These are phyloP conservation scores for Pycnococcus provasolii DNA, from an alignment of 139 green algal species.

Conservation along the genomic window DNA sequence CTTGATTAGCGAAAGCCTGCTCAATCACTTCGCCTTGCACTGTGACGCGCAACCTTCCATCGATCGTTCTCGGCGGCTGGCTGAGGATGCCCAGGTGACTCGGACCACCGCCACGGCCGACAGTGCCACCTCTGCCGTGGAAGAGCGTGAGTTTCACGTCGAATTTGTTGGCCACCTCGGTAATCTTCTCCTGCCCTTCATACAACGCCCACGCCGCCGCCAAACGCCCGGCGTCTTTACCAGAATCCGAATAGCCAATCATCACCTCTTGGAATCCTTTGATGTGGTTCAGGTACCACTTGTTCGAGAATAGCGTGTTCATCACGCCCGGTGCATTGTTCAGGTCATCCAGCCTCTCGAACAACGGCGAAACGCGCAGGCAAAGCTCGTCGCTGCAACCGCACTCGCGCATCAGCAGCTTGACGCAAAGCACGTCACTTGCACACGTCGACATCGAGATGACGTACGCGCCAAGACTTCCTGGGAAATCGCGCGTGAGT, in stretches of 20 bases:
- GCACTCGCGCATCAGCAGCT: constrained; percentile 85
- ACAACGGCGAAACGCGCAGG: constrained; percentile 85
- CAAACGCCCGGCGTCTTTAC: constrained; percentile 90
- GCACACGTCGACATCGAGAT: constrained; percentile 78
- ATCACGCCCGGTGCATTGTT: constrained; percentile 42
- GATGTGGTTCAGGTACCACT: constrained; percentile 52
- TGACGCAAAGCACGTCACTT: constrained; percentile 83
- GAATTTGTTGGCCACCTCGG: constrained; percentile 29
- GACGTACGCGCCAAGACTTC: constrained; percentile 77
- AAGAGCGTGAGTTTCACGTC: constrained; percentile 77
- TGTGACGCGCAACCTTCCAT: constrained; percentile 79
- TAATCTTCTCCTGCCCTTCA: constrained; percentile 36
- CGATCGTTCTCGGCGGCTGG: constrained; percentile 75
- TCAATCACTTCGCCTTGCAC: constrained; percentile 81
- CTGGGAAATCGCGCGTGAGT: constrained; percentile 11
- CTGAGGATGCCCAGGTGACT: constrained; percentile 85
- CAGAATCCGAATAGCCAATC: constrained; percentile 93
- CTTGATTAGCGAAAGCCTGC: constrained; percentile 81
- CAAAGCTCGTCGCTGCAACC: constrained; percentile 31
- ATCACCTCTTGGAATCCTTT: constrained; percentile 74
- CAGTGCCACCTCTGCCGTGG: constrained; percentile 85
- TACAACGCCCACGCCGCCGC: constrained; percentile 86
- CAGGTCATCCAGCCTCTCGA: constrained; percentile 89
- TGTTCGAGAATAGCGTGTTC: constrained; percentile 35
- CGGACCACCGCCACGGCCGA: constrained; percentile 87